Evolutionary conservation across 2,329 filamentous ascomycete species (phyloP), one percentile per base, ranked within the genome.

Genomic region (Exophiala calicioides): DNA sequence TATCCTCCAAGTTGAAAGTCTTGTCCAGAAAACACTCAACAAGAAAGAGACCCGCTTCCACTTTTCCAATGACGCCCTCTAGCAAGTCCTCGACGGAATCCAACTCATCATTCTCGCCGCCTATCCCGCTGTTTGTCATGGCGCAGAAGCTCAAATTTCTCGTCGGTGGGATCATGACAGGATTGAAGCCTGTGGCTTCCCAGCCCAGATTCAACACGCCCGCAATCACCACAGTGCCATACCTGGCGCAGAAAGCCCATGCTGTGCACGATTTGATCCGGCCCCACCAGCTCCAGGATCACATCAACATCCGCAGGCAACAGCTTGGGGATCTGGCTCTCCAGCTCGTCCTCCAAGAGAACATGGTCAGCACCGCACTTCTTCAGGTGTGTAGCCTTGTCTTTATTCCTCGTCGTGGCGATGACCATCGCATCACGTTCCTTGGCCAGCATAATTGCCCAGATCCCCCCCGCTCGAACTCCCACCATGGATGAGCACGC

Each of bases 161-260:
- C n/a, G n/a, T n/a, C n/a, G n/a, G n/a, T n/a, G n/a, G n/a, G n/a
- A n/a, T n/a, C n/a, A n/a, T n/a, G n/a, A n/a, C n/a, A n/a, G n/a
- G n/a, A 32, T 21, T 31, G 20, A 41, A 30, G 3, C 13, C 27
- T 7, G 4, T 5, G 2, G 26, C 15, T 5, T 41, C 15, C 38
- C 38, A 41, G 16, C 24, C 7, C 8, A 41, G 38, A 41, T 30
- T 41, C 26, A 41, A 13, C 24, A 41, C 27, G 26, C 38, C 38
- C 26, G 15, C 15, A 7, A 31, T 12, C 7, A 41, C 26, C 6
- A 41, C 15, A 10, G 38, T 41, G 18, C 38, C 38, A 29, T 20
- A 32, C 3, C 24, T 15, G 4, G 38, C 38, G n/a, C 7, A 20
- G 9, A 9, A 32, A 31, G 18, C 26, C 15, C 23, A 41, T 24